Evolutionary conservation across 2,329 filamentous ascomycete species (phyloP), one percentile per base, ranked within the genome.

Genomic region (Scleromitrula shiraiana): DNA sequence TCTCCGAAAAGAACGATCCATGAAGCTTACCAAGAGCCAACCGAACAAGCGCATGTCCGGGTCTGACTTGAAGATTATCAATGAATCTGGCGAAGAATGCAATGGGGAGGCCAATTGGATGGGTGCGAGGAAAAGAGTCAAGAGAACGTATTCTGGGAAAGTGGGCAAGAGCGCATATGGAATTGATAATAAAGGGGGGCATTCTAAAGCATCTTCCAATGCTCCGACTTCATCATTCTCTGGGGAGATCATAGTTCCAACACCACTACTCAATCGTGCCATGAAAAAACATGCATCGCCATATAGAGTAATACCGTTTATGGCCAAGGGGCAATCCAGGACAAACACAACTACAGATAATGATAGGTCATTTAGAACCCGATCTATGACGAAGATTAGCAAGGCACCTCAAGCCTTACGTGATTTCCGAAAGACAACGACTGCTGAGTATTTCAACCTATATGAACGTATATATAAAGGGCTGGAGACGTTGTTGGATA

Each of bases 401-500:
- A 53, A 55, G 17, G 20, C 41, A 7, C 50, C 49, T 24, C 56
- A 62, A 20, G 65, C 66, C 2, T 58, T 74, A 42, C 52, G 57
- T 4, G 50, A 55, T 10, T 49, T 75, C 7, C 64, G 66, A n/a
- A 53, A 56, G 14, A 55, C 51, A 5, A 59, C 62, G 4, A 50
- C 63, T 2, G 44, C 62, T 2, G 55, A 57, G 22, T 62, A 56
- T 15, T 67, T 66, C 41, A 58, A 57, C 2, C 66, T 69, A n/a
- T 68, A 71, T 40, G 69, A 73, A 46, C 67, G 70, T 2, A 65
- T 76, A 42, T 68, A 70, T 48, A 64, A 67, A 29, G 68, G 70
- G 2, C 50, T 75, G 12, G 70, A 74, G 38, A 61, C 68, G 5
- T 59, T 76, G 20, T 60, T 76, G 3, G 65, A 64, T 32, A 67